Base-by-base conservation (phyloP, 2,329 filamentous ascomycete genomes). In the Phyllosticta paracitricarpa region DNA sequence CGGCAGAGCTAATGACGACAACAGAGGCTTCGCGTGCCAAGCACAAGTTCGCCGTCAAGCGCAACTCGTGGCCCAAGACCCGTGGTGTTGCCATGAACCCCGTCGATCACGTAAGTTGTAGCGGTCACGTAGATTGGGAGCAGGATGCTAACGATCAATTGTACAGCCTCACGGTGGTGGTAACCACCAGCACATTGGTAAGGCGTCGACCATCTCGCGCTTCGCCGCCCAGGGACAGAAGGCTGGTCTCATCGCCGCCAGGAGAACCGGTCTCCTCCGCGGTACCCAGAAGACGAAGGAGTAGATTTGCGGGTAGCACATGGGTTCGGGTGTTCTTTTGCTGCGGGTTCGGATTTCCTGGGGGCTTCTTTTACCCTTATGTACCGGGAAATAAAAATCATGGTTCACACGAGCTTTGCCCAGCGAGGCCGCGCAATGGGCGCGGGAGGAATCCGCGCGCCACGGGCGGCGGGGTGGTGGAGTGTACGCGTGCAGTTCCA, bases 31-130 rank as follows among this genome's bases (percentile, higher is more conserved):
- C 93, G 76, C 91, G 94, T 78, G 94, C 94, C 76, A 99, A 97
- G 91, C 93, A 97, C 80, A 99, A 99, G 89, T 99, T 96, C 84
- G 91, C 92, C 73, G 95, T 97, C 84, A 99, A 99, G 91, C 91
- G 94, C 79, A 97, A 99, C 91, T 93, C 87, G 78, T 99, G 94
- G 94, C 94, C 94, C 82, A 97, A 96, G 90, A 99, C 94, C 86
- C 93, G 94, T 94, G 94, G 94, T 97, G 94, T 99, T 88, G 94
- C 94, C 82, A 99, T 99, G 94, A 99, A 99, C 85, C 94, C 94
- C 75, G 94, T 99, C 76, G 94, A 99, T 83, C 94, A 99, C 87
- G 80, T 82, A 82, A 77, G 81, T 69, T 30, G 66, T 57, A 33
- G 30, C 61, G 40, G n/a, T 26, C 8, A 17, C 48, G 22, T 35